Percentiles rank a stretch among this genome's conserved stretches.
Evolutionary conservation across 257 asterid genomes (phyloP).

Genomic region (Solanum chilense): DNA sequence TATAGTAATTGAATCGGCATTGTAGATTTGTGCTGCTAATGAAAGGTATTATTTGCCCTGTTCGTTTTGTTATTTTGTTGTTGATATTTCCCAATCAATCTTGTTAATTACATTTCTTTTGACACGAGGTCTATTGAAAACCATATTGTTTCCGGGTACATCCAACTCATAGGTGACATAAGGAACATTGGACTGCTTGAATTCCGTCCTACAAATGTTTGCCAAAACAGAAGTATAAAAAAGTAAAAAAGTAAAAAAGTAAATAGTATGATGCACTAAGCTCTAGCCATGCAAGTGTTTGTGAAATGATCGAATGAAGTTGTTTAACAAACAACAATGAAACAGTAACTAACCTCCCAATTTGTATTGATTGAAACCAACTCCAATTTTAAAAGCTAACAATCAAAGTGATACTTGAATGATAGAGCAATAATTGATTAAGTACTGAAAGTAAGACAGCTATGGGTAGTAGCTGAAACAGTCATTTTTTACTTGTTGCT

Average conservation of each 20-base stretch:
- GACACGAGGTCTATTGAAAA: neutral
- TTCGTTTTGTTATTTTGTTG: neutral
- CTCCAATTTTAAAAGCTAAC: neutral
- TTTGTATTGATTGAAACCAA: neutral
- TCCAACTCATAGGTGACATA: too few relatives aligned
- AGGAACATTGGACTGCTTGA: constrained; percentile 92
- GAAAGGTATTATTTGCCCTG: neutral
- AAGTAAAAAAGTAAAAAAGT: too few relatives aligned
- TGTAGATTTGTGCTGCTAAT: neutral
- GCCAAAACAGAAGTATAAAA: neutral
- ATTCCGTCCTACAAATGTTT: neutral
- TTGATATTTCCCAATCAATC: neutral
- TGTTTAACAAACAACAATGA: neutral
- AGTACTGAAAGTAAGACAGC: neutral
- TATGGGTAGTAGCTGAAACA: neutral
- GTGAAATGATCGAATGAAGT: too few relatives aligned
- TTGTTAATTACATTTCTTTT: neutral
- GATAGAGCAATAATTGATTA: neutral
- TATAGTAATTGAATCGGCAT: neutral
- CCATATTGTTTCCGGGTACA: too few relatives aligned
- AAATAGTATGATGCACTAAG: too few relatives aligned
- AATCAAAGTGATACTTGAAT: neutral
- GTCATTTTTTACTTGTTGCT: neutral
- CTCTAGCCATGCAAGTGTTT: accelerated
- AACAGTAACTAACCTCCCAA: neutral